These are phyloP conservation scores for Senna tora DNA, from an alignment of 306 rosid species.

Conservation along the genomic window DNA sequence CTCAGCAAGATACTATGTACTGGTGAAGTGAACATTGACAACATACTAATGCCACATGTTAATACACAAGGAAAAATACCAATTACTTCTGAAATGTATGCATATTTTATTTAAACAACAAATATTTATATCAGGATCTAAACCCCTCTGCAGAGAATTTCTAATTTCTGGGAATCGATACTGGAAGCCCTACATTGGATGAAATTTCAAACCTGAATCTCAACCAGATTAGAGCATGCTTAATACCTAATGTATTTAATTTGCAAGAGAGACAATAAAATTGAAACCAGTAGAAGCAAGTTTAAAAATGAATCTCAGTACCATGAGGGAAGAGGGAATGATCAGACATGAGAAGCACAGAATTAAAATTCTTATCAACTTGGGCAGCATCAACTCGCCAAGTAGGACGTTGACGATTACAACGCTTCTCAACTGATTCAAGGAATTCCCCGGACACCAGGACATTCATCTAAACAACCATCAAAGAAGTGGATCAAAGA, in stretches of 20 bases:
- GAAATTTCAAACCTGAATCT: background rate
- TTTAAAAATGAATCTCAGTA: conserved; percentile 39
- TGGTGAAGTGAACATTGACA: background rate
- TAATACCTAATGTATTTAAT: conserved; percentile 2
- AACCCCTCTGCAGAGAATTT: conserved; percentile 8
- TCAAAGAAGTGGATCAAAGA: conserved; percentile 34
- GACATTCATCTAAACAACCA: conserved; percentile 55
- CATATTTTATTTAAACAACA: conserved; percentile 3
- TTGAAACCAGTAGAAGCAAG: conserved; percentile 4
- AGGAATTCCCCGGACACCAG: conserved; percentile 66
- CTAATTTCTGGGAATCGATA: background rate
- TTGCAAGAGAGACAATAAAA: conserved; percentile 13
- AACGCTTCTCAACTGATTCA: conserved; percentile 58
- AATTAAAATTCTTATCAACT: conserved; percentile 59
- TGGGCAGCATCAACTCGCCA: conserved; percentile 79
- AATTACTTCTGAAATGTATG: conserved; percentile 3
- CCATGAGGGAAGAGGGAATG: conserved; percentile 76
- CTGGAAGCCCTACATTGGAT: background rate
- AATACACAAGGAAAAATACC: background rate
- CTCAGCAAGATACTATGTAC: background rate
- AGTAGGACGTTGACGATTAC: conserved; percentile 70
- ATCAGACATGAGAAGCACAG: conserved; percentile 78
- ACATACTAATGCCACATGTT: conserved; percentile 10
- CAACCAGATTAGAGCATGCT: conserved; percentile 1
- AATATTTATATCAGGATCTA: conserved; percentile 5